Evolutionary conservation across 108 stramenopile genomes (phyloP), one percentile per base, ranked within the genome.

Genomic region (Aureococcus anophagefferens): DNA sequence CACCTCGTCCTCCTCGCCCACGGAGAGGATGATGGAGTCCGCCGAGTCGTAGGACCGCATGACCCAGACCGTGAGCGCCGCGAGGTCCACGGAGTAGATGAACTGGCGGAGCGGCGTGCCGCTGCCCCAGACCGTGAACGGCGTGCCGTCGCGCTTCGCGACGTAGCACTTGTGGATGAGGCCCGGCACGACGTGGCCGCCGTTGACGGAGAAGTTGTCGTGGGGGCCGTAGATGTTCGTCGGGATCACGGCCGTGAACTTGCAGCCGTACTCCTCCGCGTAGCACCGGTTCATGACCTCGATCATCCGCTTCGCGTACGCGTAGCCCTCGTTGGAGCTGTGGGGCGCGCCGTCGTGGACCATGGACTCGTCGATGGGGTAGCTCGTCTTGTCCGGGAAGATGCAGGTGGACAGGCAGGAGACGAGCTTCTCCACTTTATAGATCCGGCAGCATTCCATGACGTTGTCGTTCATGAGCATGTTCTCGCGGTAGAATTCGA

Each of bases 291-390:
- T 97, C 93, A 97, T 88, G 73, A 96, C 96, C 75, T 99, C 98
- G 72, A 99, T 93, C 84, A 99, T 86, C 68, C 98, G 93, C 78
- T 99, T 99, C 76, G 96, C 96, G 77, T 96, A 97, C 46, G 96
- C 96, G 80, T 99, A 99, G 64, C 46, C 82, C 75, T 95, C 98
- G 81, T 99, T 99, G 76, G 84, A 84, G 37, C 84, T 77, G 76
- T 99, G 98, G 29, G 98, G 98, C 33, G 98, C 94, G 28, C 98
- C 97, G 74, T 93, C 82, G 87, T 98, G 96, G 32, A 97, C 80
- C 98, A 97, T 99, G 76, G 94, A 96, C 84, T 99, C 98, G 76
- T 99, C 94, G 72, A 99, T 99, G 66, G 98, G 98, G 80, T 95
- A 99, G 62, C 93, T 94, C 36, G 95, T 97, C 86, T 99, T 97